phyloP scores from a whole-genome alignment of 2,329 filamentous ascomycete species.

The Pestalotiopsis sp. region DNA sequence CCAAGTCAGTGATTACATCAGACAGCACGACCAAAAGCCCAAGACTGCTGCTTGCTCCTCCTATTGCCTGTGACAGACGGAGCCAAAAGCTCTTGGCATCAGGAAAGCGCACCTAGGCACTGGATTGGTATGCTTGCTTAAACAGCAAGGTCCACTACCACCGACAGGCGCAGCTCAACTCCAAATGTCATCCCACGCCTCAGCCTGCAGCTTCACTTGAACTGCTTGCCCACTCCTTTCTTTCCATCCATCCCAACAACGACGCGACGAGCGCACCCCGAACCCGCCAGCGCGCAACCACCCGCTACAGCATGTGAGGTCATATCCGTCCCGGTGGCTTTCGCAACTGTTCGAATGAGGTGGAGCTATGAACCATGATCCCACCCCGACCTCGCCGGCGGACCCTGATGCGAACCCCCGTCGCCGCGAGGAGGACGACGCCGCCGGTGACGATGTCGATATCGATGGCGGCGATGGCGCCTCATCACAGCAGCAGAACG shows the following conservation, averaged over 20 bases:
- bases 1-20: background rate
- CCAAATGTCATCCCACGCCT: background rate
- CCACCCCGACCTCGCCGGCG: slow-evolving; percentile 44
- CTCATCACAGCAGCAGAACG: background rate
- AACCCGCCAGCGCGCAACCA: background rate
- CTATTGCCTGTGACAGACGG: background rate
- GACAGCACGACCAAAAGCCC: background rate
- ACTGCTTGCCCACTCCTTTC: background rate
- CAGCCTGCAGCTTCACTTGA: background rate
- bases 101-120: background rate
- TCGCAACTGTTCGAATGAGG: slow-evolving; percentile 37
- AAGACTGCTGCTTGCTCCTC: background rate
- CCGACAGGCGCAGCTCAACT: background rate
- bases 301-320: slow-evolving; percentile 35
- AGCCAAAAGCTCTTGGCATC: slow-evolving; percentile 3
- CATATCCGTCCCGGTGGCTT: slow-evolving; percentile 26
- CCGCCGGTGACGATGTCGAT: slow-evolving; percentile 20
- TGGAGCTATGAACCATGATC: slow-evolving; percentile 50
- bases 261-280: no score
- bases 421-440: slow-evolving; percentile 21
- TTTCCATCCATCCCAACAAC: background rate
- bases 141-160: background rate
- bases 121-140: background rate
- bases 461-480: slow-evolving; percentile 1
- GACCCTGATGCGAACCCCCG: slow-evolving; percentile 28